Conservation (phyloP, 2,329 filamentous ascomycete species). For the Pseudogymnoascus sp. region DNA sequence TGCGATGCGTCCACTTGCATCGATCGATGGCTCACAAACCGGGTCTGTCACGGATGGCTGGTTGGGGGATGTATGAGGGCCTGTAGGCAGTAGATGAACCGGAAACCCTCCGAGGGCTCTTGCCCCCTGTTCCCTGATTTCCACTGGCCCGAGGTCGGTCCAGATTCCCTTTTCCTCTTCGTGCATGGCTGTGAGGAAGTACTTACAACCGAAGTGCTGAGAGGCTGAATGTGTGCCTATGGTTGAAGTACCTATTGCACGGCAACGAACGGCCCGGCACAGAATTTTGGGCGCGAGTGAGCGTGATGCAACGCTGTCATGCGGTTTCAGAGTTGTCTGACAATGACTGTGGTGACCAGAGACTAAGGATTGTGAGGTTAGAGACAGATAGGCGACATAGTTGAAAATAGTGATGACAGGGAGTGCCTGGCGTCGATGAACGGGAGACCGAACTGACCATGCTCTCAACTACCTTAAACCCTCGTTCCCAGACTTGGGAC, state of each 20-base stretch:
- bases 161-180: neutral
- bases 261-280: neutral
- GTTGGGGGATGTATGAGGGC: neutral
- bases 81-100: neutral
- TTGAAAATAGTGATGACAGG: neutral
- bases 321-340: constrained; percentile 4
- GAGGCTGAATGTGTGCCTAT: neutral
- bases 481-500: neutral
- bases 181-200: neutral
- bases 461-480: too few relatives aligned
- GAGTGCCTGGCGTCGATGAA: neutral
- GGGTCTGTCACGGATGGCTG: neutral
- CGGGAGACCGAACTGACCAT: neutral
- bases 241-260: neutral
- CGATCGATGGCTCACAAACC: neutral
- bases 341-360: neutral
- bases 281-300: neutral
- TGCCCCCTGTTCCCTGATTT: neutral
- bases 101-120: neutral
- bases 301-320: neutral
- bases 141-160: neutral
- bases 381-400: neutral
- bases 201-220: neutral
- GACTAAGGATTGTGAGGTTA: neutral
- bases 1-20: neutral